Evolutionary conservation across 1,139 yeast genomes (phyloP).

Genomic region (Magnusiomyces starmeri): DNA sequence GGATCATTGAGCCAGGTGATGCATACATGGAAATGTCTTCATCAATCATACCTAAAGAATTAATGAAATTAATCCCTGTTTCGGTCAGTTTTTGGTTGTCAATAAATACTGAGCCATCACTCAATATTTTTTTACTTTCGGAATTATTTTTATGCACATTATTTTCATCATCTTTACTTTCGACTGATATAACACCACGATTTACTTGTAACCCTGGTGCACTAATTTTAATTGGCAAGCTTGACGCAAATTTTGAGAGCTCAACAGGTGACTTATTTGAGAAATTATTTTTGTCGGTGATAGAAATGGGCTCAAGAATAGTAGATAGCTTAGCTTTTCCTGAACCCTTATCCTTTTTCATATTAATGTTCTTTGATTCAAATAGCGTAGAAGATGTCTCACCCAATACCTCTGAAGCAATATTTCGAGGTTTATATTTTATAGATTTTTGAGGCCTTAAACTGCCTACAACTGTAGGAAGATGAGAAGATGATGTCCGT

Average conservation of each 20-base stretch:
- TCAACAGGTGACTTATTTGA: not conserved
- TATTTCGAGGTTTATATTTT: slow-evolving; percentile 8
- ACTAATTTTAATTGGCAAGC: slow-evolving; percentile 14
- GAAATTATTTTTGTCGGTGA: not conserved
- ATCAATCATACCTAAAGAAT: not conserved
- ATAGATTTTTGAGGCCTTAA: slow-evolving; percentile 8
- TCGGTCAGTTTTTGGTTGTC: not conserved
- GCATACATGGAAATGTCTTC: slow-evolving; percentile 14
- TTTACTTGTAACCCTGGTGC: too few relatives aligned
- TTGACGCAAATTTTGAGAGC: slow-evolving; percentile 12
- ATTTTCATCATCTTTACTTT: too few relatives aligned
- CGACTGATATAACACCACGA: too few relatives aligned
- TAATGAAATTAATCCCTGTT: not conserved
- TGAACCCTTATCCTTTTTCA: too few relatives aligned
- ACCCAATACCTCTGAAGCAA: too few relatives aligned
- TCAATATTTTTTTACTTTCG: not conserved
- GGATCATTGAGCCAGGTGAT: slow-evolving; percentile 13
- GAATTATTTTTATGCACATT: too few relatives aligned
- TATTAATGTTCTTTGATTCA: too few relatives aligned
- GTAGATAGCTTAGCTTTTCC: too few relatives aligned
- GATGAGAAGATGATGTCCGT: slow-evolving; percentile 9
- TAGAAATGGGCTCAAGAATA: too few relatives aligned
- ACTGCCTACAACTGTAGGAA: slow-evolving; percentile 16
- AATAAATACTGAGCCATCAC: not conserved
- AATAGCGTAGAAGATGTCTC: too few relatives aligned